Conservation (phyloP, 1,139 yeast genomes). For the Nakaseomyces uthaithaninus region DNA sequence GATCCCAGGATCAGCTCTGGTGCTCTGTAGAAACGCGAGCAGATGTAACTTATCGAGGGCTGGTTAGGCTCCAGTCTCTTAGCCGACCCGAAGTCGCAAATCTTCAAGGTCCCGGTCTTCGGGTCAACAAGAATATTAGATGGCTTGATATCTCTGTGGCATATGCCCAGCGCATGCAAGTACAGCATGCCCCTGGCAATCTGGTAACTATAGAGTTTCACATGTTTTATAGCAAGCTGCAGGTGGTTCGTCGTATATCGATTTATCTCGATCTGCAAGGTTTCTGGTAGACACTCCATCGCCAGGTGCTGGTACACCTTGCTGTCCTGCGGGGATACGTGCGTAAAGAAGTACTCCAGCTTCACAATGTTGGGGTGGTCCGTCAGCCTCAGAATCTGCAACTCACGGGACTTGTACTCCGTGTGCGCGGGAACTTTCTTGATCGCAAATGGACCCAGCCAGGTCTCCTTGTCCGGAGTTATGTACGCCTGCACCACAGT, state of each 20-base stretch:
- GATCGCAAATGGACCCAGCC: constrained; percentile 77
- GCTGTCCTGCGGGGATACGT: constrained; percentile 44
- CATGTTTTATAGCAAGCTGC: constrained; percentile 63
- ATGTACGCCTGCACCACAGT: constrained; percentile 68
- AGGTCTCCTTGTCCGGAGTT: constrained; percentile 35
- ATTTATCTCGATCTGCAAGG: constrained; percentile 65
- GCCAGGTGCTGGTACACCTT: constrained; percentile 69
- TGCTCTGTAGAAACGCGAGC: constrained; percentile 75
- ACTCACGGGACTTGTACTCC: constrained; percentile 71
- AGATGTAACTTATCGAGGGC: constrained; percentile 70
- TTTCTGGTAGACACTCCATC: constrained; percentile 80
- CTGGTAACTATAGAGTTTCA: constrained; percentile 73
- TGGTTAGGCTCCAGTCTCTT: constrained; percentile 65
- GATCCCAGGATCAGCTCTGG: constrained; percentile 79
- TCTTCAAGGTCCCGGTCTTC: constrained; percentile 52
- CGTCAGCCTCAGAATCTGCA: constrained; percentile 64
- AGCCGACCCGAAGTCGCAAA: constrained; percentile 80
- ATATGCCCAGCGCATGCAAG: constrained; percentile 67
- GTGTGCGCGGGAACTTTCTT: constrained; percentile 81
- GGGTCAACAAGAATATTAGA: constrained; percentile 73
- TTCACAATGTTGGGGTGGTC: constrained; percentile 72
- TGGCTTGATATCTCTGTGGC: constrained; percentile 78
- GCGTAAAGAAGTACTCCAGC: constrained; percentile 62
- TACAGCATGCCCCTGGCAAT: constrained; percentile 76
- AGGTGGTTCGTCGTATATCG: constrained; percentile 55